These are phyloP conservation scores for Peribolospora baueri DNA, from an alignment of 768 basidiomycete genomes.

Conservation along the genomic window DNA sequence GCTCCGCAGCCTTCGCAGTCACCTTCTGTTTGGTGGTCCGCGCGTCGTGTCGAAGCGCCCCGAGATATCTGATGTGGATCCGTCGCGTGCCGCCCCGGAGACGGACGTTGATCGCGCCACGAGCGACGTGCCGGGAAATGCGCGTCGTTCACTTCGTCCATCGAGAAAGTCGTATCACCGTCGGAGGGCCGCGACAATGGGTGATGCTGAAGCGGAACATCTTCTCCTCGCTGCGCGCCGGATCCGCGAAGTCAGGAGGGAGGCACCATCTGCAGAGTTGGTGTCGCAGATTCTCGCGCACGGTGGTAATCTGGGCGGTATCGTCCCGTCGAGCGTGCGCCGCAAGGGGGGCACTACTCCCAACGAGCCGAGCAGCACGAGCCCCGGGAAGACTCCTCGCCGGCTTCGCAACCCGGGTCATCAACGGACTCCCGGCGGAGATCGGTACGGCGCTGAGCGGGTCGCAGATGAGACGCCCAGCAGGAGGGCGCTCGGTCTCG, in stretches of 20 bases:
- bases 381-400: not conserved
- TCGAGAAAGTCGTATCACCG: not conserved
- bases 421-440: too few relatives aligned
- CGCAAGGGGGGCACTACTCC: not conserved
- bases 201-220: conserved; percentile 13
- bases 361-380: not conserved
- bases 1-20: conserved; percentile 5
- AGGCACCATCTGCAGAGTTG: too few relatives aligned
- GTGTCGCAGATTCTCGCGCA: not conserved
- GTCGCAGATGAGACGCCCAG: too few relatives aligned
- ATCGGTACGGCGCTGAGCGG: too few relatives aligned
- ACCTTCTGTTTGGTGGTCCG: conserved; percentile 3
- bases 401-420: too few relatives aligned
- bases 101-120: not conserved
- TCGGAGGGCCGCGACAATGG: conserved; percentile 3
- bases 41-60: not conserved
- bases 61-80: not conserved
- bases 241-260: conserved; percentile 4
- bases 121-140: not conserved
- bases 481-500: too few relatives aligned
- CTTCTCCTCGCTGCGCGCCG: conserved; percentile 9
- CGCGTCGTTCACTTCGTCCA: not conserved
- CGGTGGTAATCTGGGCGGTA: conserved; percentile 1
- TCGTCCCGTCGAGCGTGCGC: not conserved
- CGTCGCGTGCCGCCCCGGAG: not conserved